Evolutionary conservation across 768 basidiomycete genomes (phyloP).

Genomic region (Dentipellis fragilis): DNA sequence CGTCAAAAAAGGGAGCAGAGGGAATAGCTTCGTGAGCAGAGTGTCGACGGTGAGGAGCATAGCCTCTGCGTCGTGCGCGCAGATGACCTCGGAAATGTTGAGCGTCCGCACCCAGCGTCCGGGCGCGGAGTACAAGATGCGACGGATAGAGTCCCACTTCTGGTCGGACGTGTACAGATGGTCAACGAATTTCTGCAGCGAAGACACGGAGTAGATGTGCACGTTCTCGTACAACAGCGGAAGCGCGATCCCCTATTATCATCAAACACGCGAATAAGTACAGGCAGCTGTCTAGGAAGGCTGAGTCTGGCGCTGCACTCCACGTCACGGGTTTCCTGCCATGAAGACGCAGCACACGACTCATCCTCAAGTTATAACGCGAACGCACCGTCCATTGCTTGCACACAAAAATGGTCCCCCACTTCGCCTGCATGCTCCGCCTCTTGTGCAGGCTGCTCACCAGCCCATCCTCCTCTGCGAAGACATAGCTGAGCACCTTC

Average conservation of each 20-base stretch:
- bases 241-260: constrained; percentile 47
- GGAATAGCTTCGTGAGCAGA: constrained; percentile 53
- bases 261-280: not conserved
- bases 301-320: not conserved
- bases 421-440: constrained; percentile 11
- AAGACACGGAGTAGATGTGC: constrained; percentile 28
- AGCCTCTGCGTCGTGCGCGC: constrained; percentile 25
- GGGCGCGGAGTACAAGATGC: constrained; percentile 80
- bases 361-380: not conserved
- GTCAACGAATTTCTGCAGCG: constrained; percentile 49
- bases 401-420: constrained; percentile 15
- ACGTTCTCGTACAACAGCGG: constrained; percentile 59
- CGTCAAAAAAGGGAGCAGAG: constrained; percentile 28
- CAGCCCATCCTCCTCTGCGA: constrained; percentile 13
- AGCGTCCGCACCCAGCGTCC: constrained; percentile 79
- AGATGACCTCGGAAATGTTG: constrained; percentile 46
- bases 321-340: not conserved
- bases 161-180: constrained; percentile 54
- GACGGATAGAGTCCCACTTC: constrained; percentile 81
- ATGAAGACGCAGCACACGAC: not conserved
- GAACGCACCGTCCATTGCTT: constrained; percentile 10
- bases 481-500: constrained; percentile 38
- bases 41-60: constrained; percentile 51
- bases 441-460: constrained; percentile 1
- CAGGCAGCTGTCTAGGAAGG: not conserved